Evolutionary conservation across 805 yeast species (phyloP), one percentile per base, ranked within the genome.

Genomic region (Saccharomyces mikatae): DNA sequence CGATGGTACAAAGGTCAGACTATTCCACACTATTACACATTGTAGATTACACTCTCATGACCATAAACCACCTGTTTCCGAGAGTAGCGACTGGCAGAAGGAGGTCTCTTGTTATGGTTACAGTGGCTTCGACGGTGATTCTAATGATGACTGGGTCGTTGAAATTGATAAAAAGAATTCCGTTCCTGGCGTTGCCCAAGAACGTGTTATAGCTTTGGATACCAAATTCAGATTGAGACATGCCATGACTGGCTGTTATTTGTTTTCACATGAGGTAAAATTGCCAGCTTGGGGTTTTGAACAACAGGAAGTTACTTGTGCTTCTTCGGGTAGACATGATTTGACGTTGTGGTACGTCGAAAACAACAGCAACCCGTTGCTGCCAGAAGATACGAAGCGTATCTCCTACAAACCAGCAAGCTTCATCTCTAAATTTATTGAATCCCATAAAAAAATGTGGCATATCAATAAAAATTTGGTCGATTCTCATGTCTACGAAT

Each of bases 291-390:
- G 94, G 91, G 95, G 87, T 0, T 85, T 83, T 60, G 86, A 82
- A 58, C 96, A 87, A 70, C 91, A 84, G 69, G 96, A 87, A 73
- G 95, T 87, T 52, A 82, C 91, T 2, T 80, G 91, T 74, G 89
- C 95, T 41, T 70, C 79, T 21, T 86, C 82, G 61, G 94, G 91
- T 69, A 75, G 76, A 53, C 72, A 80, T 54, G 75, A 79, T 17
- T 76, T 83, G 62, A 74, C 83, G 36, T 74, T 80, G 59, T 87
- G 92, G 92, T 83, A 85, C 70, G 74, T 87, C 62, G 96, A 87
- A 72, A 77, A 81, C 55, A 87, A 86, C 71, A 74, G 69, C 52
- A 85, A 86, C 63, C 70, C 69, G 54, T 74, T 72, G 56, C 62
- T 81, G 54, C 72, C 73, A 30, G 66, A 56, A 26, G 76, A 73